Evolutionary conservation across 1,139 yeast species (phyloP), one percentile per base, ranked within the genome.

Genomic region (Saccharomyces pastorianus): DNA sequence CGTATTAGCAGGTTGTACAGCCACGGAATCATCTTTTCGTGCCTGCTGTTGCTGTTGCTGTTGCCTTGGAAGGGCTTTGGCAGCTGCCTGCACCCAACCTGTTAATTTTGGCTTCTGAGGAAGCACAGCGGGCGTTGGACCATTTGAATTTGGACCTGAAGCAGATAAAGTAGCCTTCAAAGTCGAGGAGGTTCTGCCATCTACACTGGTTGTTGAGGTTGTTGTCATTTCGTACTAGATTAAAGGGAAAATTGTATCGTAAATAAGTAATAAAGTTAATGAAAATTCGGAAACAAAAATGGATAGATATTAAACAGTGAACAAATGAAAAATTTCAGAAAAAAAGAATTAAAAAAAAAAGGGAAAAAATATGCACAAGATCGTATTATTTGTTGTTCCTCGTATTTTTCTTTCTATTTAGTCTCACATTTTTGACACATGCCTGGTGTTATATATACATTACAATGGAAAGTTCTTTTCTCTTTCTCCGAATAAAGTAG

Each of bases 81-180:
- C 64, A n/a, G 69, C 69, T 28, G 68, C 69, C 52, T 66, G 69
- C 1, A 68, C 70, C 70, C 70, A 65, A 2, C 68, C 67, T 11
- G 67, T 64, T 49, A 64, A 55, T 52, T 62, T 64, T 26, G 66
- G 64, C 48, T 58, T 56, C 41, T 54, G 54, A 9, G 50, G 44
- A 34, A 52, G 53, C 6, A 57, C 46, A 28, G 58, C 44, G 26
- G 59, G 49, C 31, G 56, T 52, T 13, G 51, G n/a, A 13, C 44
- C 20, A 9, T 38, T 38, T 13, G 44, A 38, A 38, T 13, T 38
- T 38, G 44, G 20, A 13, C 20, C 20, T 38, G 44, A 17, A 38
- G 25, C 20, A 6, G 44, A 38, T 20, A 38, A 38, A 20, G 44
- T 38, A 9, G 44, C 11, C 26, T 38, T 38, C 4, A 38, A 38